These are phyloP conservation scores for Boletus patriciae DNA, from an alignment of 768 basidiomycete genomes.

Conservation along the genomic window DNA sequence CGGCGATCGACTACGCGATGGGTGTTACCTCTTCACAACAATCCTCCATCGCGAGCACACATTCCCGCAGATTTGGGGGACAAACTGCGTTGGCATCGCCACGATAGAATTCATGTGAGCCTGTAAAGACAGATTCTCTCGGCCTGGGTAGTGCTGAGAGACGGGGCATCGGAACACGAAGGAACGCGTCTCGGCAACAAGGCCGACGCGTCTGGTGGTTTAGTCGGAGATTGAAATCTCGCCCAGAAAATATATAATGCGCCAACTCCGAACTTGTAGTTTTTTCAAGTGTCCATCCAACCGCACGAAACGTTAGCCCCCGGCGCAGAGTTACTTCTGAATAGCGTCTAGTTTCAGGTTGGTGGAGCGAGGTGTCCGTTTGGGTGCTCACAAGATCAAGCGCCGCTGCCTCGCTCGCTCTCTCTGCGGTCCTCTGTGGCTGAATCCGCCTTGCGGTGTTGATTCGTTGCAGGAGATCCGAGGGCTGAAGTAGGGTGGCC, in stretches of 20 bases:
- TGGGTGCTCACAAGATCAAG: conserved; percentile 54
- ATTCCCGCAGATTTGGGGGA: conserved; percentile 71
- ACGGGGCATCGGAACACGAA: conserved; percentile 40
- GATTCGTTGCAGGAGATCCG: conserved; percentile 45
- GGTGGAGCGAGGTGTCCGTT: conserved; percentile 70
- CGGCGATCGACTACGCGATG: not conserved
- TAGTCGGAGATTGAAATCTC: conserved; percentile 27
- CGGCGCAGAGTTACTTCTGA: conserved; percentile 44
- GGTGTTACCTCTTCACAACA: conserved; percentile 71
- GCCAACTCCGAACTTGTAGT: conserved; percentile 23
- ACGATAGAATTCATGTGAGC: conserved; percentile 64
- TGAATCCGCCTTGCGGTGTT: conserved; percentile 55
- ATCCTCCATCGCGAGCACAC: conserved; percentile 75
- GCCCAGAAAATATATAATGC: conserved; percentile 28
- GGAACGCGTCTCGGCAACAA: conserved; percentile 14
- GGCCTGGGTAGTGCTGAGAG: conserved; percentile 48
- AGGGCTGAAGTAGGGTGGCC: conserved; percentile 44
- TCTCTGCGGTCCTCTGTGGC: conserved; percentile 32
- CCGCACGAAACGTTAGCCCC: conserved; percentile 62
- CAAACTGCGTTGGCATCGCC: conserved; percentile 65
- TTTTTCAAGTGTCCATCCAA: conserved; percentile 64
- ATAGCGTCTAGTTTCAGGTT: conserved; percentile 69
- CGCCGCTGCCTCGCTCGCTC: conserved; percentile 38
- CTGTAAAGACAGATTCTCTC: conserved; percentile 69
- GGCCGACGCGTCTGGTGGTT: conserved; percentile 14